phyloP scores from a whole-genome alignment of 1,284 basidiomycete genomes.

The Ceratobasidium sp. region DNA sequence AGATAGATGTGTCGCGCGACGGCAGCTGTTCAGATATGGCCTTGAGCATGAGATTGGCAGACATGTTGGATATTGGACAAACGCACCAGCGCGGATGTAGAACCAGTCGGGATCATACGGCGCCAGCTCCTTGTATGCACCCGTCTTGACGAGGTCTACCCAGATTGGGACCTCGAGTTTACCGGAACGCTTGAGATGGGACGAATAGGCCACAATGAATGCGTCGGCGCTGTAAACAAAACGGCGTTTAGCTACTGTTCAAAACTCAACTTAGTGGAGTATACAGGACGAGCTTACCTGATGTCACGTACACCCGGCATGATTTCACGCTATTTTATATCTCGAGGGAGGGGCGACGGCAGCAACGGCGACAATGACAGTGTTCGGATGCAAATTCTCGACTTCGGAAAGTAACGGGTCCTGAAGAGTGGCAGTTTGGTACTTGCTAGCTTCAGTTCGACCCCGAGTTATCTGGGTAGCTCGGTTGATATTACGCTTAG shows the following conservation, averaged over 20 bases:
- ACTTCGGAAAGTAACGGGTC: not conserved
- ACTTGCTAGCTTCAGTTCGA: not conserved
- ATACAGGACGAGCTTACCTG: not conserved
- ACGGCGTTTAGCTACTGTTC: not conserved
- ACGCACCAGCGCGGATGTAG: constrained; percentile 94
- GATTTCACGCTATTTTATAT: constrained; percentile 29
- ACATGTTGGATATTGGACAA: constrained; percentile 3
- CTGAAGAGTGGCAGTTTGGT: constrained; percentile 5
- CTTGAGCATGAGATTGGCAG: not conserved
- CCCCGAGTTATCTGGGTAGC: not conserved
- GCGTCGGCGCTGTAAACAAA: constrained; percentile 71
- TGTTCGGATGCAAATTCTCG: constrained; percentile 29
- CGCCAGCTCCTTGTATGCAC: constrained; percentile 96
- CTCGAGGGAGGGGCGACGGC: constrained; percentile 4
- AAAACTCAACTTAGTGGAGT: not conserved
- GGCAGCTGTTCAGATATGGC: constrained; percentile 66
- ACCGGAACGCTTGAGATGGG: constrained; percentile 94
- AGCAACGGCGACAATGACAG: constrained; percentile 15
- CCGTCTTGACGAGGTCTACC: constrained; percentile 99
- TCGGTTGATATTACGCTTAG: too few species aligned
- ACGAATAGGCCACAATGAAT: constrained; percentile 90
- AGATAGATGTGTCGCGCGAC: constrained; percentile 99
- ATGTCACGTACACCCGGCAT: constrained; percentile 42
- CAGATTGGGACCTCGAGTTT: constrained; percentile 99
- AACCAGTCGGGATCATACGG: constrained; percentile 99